A percentile compares a stretch with the other conserved stretches of the same genome.
phyloP scores from a whole-genome alignment of 31 red algal genomes.

The Asparagopsis taxiformis region DNA sequence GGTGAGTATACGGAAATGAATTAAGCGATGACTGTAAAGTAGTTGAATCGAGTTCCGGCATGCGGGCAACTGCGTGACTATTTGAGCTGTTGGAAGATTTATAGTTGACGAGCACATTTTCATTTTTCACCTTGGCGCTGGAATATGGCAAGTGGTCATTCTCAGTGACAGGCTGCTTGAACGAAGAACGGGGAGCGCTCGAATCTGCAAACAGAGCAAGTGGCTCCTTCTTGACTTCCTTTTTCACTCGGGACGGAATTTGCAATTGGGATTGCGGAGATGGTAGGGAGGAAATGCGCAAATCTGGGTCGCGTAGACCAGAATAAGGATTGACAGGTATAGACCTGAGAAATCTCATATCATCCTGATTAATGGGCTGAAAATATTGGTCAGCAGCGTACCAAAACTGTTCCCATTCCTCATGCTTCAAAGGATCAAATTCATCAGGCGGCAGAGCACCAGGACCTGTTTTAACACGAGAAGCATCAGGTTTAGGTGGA shows the following conservation, averaged over 20 bases:
- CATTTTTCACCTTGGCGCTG: no score
- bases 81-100: no score
- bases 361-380: conserved; percentile 40
- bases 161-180: no score
- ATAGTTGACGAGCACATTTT: no score
- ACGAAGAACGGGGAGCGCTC: no score
- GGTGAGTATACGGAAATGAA: conserved; percentile 80
- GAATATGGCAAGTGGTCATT: no score
- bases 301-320: conserved; percentile 25
- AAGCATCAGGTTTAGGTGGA: conserved; percentile 19
- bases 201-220: no score
- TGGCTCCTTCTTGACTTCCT: no score
- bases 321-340: conserved; percentile 58
- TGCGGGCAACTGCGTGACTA: no score
- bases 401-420: conserved; percentile 84
- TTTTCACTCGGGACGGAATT: conserved; percentile 1
- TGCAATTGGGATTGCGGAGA: no score
- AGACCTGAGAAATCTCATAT: conserved; percentile 30
- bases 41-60: no score
- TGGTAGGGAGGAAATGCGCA: conserved; percentile 40
- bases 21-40: conserved; percentile 20
- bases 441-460: conserved; percentile 26
- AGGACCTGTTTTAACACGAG: conserved; percentile 26
- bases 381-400: conserved; percentile 49
- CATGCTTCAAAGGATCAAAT: conserved; percentile 70